Percentiles rank a stretch among this genome's conserved stretches.
These are phyloP conservation scores for Symbiotaphrina buchneri DNA, from an alignment of 495 filamentous ascomycete species.

Conservation along the genomic window DNA sequence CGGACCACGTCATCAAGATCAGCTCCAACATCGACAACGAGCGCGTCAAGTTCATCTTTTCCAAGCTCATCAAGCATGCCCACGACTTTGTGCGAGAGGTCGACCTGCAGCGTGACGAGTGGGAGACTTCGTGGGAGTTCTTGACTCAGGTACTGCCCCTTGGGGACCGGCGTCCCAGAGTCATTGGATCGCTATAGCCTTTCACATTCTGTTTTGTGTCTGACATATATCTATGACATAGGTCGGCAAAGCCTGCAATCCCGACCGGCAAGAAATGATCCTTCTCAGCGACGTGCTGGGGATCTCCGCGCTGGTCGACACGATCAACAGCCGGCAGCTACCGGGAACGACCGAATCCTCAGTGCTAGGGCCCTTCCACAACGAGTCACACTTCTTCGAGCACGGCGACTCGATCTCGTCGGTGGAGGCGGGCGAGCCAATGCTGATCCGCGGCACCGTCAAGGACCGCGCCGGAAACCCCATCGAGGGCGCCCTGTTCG, in stretches of 20 bases:
- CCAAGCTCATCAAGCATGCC: slow-evolving; percentile 51
- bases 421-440: slow-evolving; percentile 44
- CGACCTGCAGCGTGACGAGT: slow-evolving; percentile 53
- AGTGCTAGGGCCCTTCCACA: slow-evolving; percentile 85
- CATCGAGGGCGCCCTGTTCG: slow-evolving; percentile 47
- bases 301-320: no score
- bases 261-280: no score
- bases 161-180: no score
- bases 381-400: slow-evolving; percentile 47
- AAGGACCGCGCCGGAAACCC: slow-evolving; percentile 45
- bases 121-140: slow-evolving; percentile 53
- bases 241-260: no score
- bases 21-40: slow-evolving; percentile 45
- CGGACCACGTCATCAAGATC: slow-evolving; percentile 47
- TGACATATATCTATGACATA: no score
- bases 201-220: no score
- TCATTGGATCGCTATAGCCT: slow-evolving; percentile 75
- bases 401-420: slow-evolving; percentile 49
- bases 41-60: slow-evolving; percentile 51
- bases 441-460: slow-evolving; percentile 58
- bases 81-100: slow-evolving; percentile 74
- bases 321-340: slow-evolving; percentile 79
- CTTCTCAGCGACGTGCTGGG: no score
- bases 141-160: slow-evolving; percentile 59
- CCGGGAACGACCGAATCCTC: slow-evolving; percentile 58